These are phyloP conservation scores for Zizania latifolia DNA, from an alignment of 176 grass and related monocot genomes.

Conservation along the genomic window DNA sequence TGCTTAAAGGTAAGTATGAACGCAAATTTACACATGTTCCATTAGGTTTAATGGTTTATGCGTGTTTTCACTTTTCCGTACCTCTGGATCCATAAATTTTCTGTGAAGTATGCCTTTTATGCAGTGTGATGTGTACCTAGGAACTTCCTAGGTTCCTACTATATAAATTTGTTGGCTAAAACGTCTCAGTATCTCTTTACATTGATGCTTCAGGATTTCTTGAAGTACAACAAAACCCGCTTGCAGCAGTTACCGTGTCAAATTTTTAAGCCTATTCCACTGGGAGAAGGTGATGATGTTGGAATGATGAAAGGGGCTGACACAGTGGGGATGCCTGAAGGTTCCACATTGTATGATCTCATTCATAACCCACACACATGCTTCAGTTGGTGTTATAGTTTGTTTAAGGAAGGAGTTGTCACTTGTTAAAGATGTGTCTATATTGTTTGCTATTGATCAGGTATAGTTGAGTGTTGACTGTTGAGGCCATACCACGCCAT, in stretches of 20 bases:
- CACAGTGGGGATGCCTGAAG: conserved; percentile 92
- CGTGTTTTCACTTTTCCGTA: not conserved
- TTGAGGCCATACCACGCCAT: not conserved
- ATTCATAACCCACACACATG: conserved; percentile 86
- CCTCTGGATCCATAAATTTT: not conserved
- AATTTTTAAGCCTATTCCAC: conserved; percentile 72
- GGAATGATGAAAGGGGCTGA: conserved; percentile 79
- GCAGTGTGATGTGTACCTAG: not conserved
- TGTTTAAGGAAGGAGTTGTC: conserved; percentile 79
- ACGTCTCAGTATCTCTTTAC: not conserved
- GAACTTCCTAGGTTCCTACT: not conserved
- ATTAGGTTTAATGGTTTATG: not conserved
- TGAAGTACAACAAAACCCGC: conserved; percentile 75
- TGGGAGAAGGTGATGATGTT: conserved; percentile 91
- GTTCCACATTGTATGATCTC: conserved; percentile 86
- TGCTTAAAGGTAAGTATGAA: not conserved
- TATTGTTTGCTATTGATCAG: conserved; percentile 93
- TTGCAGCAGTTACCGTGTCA: conserved; percentile 78
- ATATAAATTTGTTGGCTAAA: not conserved
- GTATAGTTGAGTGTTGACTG: conserved; percentile 43
- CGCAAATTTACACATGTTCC: not conserved
- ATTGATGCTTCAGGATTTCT: conserved; percentile 60
- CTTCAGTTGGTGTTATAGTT: conserved; percentile 71
- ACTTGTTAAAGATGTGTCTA: conserved; percentile 78
- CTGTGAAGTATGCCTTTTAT: not conserved